phyloP scores from a whole-genome alignment of 164 flowering plant species.

The Magnolia changhungtana region DNA sequence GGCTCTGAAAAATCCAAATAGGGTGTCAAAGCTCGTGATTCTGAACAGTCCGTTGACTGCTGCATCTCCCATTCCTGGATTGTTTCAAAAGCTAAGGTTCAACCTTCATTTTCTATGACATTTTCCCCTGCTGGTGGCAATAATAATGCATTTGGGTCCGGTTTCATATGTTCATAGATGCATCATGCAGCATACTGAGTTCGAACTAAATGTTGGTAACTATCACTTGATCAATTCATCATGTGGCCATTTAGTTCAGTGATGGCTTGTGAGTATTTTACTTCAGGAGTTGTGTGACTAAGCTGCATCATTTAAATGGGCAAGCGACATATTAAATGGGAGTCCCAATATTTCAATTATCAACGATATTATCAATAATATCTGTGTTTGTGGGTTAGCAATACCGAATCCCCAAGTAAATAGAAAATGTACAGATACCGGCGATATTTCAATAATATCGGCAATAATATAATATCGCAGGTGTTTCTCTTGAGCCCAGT shows the following conservation, averaged over 20 bases:
- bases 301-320: too few relatives aligned
- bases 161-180: neutral
- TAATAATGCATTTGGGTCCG: neutral
- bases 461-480: too few relatives aligned
- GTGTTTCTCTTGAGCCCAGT: too few relatives aligned
- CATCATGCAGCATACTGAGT: neutral
- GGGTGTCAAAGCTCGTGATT: slow-evolving; percentile 66
- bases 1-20: slow-evolving; percentile 82
- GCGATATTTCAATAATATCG: too few relatives aligned
- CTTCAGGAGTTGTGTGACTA: neutral
- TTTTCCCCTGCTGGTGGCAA: neutral
- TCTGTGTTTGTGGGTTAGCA: too few relatives aligned
- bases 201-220: slow-evolving; percentile 1
- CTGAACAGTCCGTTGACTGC: slow-evolving; percentile 77
- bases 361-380: too few relatives aligned
- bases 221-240: neutral
- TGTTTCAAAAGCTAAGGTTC: slow-evolving; percentile 88
- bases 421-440: too few relatives aligned
- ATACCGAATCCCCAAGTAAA: too few relatives aligned
- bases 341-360: too few relatives aligned
- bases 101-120: slow-evolving; percentile 1
- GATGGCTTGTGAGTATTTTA: neutral
- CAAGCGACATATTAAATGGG: too few relatives aligned
- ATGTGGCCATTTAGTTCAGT: neutral
- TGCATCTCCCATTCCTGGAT: slow-evolving; percentile 81